Conservation (phyloP, 306 rosid genomes). For the Abrus precatorius region DNA sequence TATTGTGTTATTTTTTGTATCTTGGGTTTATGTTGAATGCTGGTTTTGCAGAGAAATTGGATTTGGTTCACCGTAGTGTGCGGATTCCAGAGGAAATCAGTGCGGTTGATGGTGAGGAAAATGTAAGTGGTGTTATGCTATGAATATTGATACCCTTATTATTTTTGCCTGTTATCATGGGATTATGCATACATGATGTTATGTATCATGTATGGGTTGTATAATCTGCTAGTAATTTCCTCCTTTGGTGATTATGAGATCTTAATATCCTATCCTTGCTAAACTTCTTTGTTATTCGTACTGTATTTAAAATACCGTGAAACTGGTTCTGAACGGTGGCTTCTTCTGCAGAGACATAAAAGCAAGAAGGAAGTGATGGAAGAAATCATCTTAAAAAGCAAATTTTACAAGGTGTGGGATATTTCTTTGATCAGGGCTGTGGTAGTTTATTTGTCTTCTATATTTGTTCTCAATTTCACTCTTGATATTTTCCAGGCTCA, state of each 20-base stretch:
- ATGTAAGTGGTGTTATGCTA: slow-evolving; percentile 57
- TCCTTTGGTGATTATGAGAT: slow-evolving; percentile 20
- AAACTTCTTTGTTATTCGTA: slow-evolving; percentile 9
- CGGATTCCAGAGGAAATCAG: slow-evolving; percentile 50
- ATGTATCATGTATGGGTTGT: neutral
- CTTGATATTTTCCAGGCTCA: slow-evolving; percentile 73
- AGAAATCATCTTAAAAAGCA: slow-evolving; percentile 86
- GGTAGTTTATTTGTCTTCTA: slow-evolving; percentile 29
- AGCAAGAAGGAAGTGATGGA: slow-evolving; percentile 89
- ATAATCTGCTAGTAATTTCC: slow-evolving; percentile 1
- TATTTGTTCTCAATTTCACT: slow-evolving; percentile 27
- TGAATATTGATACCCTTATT: neutral
- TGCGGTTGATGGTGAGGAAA: slow-evolving; percentile 60
- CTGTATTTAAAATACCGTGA: slow-evolving; percentile 23
- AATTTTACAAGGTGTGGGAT: slow-evolving; percentile 71
- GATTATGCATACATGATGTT: neutral
- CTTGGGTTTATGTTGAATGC: slow-evolving; percentile 37
- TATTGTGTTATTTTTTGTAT: slow-evolving; percentile 29
- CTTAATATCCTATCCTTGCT: neutral
- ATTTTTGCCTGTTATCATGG: slow-evolving; percentile 4
- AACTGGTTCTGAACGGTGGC: slow-evolving; percentile 38
- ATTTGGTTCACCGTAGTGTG: slow-evolving; percentile 27
- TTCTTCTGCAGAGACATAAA: slow-evolving; percentile 74
- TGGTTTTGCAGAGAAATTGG: slow-evolving; percentile 56
- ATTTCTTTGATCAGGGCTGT: slow-evolving; percentile 25